Evolutionary conservation across 768 basidiomycete species (phyloP), one percentile per base, ranked within the genome.

Genomic region (Russula abietina): DNA sequence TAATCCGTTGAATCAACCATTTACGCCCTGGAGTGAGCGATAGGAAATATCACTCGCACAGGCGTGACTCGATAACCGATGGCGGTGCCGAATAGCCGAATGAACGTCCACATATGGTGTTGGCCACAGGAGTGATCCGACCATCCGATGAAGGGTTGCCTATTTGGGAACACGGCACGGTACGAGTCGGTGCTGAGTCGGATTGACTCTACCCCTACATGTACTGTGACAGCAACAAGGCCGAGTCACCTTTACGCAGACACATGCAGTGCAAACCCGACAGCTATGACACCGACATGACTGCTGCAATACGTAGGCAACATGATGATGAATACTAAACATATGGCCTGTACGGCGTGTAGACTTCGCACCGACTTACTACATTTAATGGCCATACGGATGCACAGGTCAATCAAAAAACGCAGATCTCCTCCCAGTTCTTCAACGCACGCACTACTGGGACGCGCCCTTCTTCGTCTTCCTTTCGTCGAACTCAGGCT

Each of bases 171-270:
- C 33, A 12, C 33, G 11, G 33, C 12, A 11, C 33, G 11, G 33
- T 11, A 9, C n/a, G n/a, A n/a, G n/a, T n/a, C n/a, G n/a, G n/a
- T n/a, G 36, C 36, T 30, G 28, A 30, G 28, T 36, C n/a, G n/a
- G 11, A 36, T 36, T 36, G 46, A 48, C 45, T n/a, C 45, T 45
- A 4, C n/a, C 3, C 36, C 36, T 12, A 11, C 30, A 32, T 36
- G 12, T 4, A 3, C 6, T 3, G 11, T 33, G 36, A 36, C 36
- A 4, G 36, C 12, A 36, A 36, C 33, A 33, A 33, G 11, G 39
- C 53, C 61, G 61, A 62, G 61, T 62, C 61, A 43, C 41, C 0
- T 19, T 43, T 41, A 38, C 36, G 12, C 32, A 32, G 32, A 10
- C 32, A 9, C 9, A 32, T 11, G 10, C 38, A 39, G 16, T 17